Evolutionary conservation across 2,329 filamentous ascomycete genomes (phyloP), one percentile per base, ranked within the genome.

Genomic region (Coniella lustricola): DNA sequence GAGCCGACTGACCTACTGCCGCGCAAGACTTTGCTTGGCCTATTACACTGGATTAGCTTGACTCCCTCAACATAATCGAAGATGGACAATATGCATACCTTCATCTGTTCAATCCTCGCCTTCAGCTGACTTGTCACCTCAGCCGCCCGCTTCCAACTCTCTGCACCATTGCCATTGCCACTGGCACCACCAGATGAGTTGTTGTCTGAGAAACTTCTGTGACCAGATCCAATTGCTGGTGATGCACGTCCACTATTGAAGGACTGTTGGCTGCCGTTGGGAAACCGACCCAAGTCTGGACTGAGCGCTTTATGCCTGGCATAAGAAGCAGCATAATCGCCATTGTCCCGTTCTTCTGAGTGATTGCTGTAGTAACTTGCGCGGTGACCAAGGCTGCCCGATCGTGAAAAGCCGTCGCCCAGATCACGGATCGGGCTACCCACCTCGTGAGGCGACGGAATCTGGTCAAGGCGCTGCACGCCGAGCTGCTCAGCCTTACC

Each of bases 41-140:
- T 54, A 35, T 16, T 14, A 12, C 7, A 21, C 10, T 14, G 13
- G 39, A 8, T 34, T 17, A 13, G 29, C 29, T 2, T 3, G 13
- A 12, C 12, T n/a, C 21, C 21, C n/a, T 17, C 25, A 9, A 20
- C 2, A 20, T 44, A 12, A 22, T 29, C 4, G 2, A 2, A 25
- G 18, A 20, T 8, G n/a, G n/a, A 22, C 2, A 4, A 7, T n/a
- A 14, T 39, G 60, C 69, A 56, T 60, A 79, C 81, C 77, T 97
- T 98, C 93, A 98, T 98, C 74, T 93, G 87, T 73, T 97, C 93
- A 66, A 98, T 98, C 64, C 93, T 82, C 45, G 91, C 90, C 73
- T 97, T 98, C 61, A 98, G 68, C 65, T 96, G 93, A 67, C 90
- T 96, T 47, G 93, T 98, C 50, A 98, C 93, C 71, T 98, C 93